These are phyloP conservation scores for Linderniella brevidens DNA, from an alignment of 257 asterid genomes.

Conservation along the genomic window DNA sequence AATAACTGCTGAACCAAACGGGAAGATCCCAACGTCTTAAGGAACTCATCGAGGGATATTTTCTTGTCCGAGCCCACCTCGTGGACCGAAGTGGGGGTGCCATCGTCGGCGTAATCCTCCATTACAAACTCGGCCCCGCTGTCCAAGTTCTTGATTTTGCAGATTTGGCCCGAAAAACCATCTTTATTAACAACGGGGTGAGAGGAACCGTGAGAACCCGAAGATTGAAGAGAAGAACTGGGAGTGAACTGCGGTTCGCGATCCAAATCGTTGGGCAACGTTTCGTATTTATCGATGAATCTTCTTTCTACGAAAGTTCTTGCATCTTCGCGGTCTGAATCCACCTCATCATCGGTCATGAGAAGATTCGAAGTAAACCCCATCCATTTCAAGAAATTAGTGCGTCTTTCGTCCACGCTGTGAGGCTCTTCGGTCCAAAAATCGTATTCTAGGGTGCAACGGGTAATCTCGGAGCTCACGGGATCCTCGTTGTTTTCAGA, in stretches of 20 bases:
- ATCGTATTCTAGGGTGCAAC: conserved; percentile 40
- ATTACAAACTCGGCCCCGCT: conserved; percentile 31
- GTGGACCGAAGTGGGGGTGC: conserved; percentile 22
- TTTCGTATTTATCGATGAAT: too few species aligned
- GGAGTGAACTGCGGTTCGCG: too few species aligned
- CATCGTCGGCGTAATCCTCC: conserved; percentile 31
- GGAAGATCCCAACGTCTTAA: conserved; percentile 41
- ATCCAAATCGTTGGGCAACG: too few species aligned
- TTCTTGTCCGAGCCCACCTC: conserved; percentile 42
- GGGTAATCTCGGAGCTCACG: conserved; percentile 20
- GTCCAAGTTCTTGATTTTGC: conserved; percentile 32
- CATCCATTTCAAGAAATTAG: conserved; percentile 44
- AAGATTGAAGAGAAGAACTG: conserved; percentile 20
- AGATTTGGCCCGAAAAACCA: conserved; percentile 17
- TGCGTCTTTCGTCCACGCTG: conserved; percentile 55
- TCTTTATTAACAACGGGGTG: conserved; percentile 18
- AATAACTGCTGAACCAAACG: conserved; percentile 34
- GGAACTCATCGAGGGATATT: conserved; percentile 50
- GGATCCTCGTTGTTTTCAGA: conserved; percentile 32
- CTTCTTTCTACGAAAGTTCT: too few species aligned
- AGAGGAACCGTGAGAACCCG: conserved; percentile 13
- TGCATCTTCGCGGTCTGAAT: conserved; percentile 10
- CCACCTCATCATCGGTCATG: conserved; percentile 13
- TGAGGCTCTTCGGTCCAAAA: conserved; percentile 51
- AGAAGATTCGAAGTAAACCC: conserved; percentile 34